phyloP scores from a whole-genome alignment of 495 filamentous ascomycete genomes.

The Aspergillus affinis region DNA sequence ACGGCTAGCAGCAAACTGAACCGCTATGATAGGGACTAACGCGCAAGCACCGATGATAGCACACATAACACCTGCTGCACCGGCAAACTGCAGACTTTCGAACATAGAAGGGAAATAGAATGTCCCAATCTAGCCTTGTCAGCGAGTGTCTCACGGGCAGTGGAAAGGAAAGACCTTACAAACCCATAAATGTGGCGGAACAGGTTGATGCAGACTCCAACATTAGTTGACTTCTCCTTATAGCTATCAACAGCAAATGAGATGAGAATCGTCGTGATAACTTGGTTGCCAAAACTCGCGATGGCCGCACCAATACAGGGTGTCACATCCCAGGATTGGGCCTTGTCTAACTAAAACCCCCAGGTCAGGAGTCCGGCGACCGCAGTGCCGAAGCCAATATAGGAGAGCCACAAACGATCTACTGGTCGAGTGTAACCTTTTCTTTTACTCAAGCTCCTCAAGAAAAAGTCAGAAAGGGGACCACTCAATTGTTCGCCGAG shows the following conservation, averaged over 20 bases:
- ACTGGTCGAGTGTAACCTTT: constrained; percentile 21
- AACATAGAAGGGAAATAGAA: constrained; percentile 40
- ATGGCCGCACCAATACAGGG: constrained; percentile 35
- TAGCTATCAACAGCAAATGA: constrained; percentile 35
- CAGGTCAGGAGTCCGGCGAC: constrained; percentile 30
- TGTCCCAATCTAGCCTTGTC: constrained; percentile 25
- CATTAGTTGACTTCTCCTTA: constrained; percentile 22
- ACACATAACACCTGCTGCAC: constrained; percentile 33
- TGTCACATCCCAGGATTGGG: constrained; percentile 32
- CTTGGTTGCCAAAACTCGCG: constrained; percentile 36
- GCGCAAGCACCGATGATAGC: constrained; percentile 28
- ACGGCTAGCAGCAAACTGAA: constrained; percentile 23
- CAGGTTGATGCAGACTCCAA: constrained; percentile 36
- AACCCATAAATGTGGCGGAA: constrained; percentile 36
- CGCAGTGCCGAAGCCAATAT: constrained; percentile 29
- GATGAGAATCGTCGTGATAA: constrained; percentile 33
- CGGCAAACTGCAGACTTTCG: constrained; percentile 23
- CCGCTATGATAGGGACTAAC: constrained; percentile 24
- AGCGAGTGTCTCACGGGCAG: neutral
- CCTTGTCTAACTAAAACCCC: constrained; percentile 31
- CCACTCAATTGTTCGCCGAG: constrained; percentile 38
- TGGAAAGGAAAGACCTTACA: constrained; percentile 19
- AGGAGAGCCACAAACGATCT: constrained; percentile 37
- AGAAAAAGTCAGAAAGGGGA: constrained; percentile 31
- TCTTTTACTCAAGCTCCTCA: constrained; percentile 15